These are phyloP conservation scores for Ascochyta viciae-villosae DNA, from an alignment of 2,329 filamentous ascomycete genomes.

Conservation along the genomic window DNA sequence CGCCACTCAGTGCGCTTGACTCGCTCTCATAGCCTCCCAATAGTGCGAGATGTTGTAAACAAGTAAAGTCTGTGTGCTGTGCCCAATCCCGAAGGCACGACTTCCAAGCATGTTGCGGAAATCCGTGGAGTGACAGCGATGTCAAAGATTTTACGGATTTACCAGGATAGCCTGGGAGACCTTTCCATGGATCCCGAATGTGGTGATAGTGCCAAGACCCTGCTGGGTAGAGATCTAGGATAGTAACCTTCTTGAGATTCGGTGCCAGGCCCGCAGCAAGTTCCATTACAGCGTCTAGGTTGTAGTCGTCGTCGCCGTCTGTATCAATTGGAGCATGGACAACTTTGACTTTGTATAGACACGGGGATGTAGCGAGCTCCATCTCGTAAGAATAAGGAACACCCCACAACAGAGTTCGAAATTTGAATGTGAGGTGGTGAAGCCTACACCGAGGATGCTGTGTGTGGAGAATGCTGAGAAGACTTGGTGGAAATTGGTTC, in stretches of 20 bases:
- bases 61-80: slow-evolving; percentile 26
- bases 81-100: slow-evolving; percentile 20
- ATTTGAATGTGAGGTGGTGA: slow-evolving; percentile 29
- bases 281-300: background rate
- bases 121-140: slow-evolving; percentile 16
- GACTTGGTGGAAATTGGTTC: slow-evolving; percentile 20
- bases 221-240: too few relatives aligned
- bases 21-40: slow-evolving; percentile 4
- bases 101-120: too few relatives aligned
- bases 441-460: slow-evolving; percentile 26
- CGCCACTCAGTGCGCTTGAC: slow-evolving; percentile 17
- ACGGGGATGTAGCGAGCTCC: slow-evolving; percentile 30
- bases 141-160: slow-evolving; percentile 18
- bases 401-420: slow-evolving; percentile 29
- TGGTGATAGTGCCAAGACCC: slow-evolving; percentile 4
- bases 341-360: slow-evolving; percentile 21
- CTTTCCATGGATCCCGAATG: slow-evolving; percentile 18
- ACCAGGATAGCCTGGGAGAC: slow-evolving; percentile 24
- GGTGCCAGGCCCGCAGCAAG: slow-evolving; percentile 24
- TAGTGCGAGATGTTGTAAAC: slow-evolving; percentile 26
- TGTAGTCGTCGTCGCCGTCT: too few relatives aligned
- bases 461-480: slow-evolving; percentile 21
- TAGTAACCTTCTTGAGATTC: slow-evolving; percentile 26
- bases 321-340: background rate
- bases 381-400: slow-evolving; percentile 31